Evolutionary conservation across 139 green algal genomes (phyloP).

Genomic region (Micractinium conductrix): DNA sequence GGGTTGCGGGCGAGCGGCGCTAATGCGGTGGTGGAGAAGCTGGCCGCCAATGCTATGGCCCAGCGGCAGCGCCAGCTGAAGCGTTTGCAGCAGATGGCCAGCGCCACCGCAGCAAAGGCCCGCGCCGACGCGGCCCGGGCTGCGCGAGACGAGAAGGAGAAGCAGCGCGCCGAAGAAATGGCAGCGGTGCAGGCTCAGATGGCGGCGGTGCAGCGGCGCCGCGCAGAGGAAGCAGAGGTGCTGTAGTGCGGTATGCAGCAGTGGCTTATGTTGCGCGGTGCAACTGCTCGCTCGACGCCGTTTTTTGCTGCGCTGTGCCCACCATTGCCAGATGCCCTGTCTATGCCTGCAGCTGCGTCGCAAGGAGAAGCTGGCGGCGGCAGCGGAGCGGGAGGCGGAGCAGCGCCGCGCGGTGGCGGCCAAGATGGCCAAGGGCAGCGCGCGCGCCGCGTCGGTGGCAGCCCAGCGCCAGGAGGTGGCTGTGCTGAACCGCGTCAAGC

Average conservation of each 20-base stretch:
- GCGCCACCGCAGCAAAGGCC: neutral
- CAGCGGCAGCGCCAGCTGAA: neutral
- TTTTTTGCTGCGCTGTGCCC: no score
- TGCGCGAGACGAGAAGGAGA: neutral
- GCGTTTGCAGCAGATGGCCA: neutral
- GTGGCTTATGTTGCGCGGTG: no score
- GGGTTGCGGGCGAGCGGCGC: no score
- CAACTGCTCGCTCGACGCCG: no score
- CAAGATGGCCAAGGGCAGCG: neutral
- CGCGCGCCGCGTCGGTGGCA: neutral
- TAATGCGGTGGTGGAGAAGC: no score
- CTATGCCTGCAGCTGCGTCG: neutral
- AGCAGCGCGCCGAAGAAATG: neutral
- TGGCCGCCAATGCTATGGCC: neutral
- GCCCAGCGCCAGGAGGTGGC: constrained; percentile 6
- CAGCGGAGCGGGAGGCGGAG: neutral
- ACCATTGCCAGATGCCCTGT: no score
- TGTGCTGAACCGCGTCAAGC: neutral
- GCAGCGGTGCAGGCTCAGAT: neutral
- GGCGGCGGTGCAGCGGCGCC: neutral
- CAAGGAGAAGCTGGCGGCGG: constrained; percentile 3
- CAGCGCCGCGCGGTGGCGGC: neutral
- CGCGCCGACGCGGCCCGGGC: neutral
- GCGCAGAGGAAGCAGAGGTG: neutral
- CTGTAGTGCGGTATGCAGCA: neutral